These are phyloP conservation scores for Coemansia sp. DNA, from an alignment of 192 early-diverging fungal genomes.

Conservation along the genomic window DNA sequence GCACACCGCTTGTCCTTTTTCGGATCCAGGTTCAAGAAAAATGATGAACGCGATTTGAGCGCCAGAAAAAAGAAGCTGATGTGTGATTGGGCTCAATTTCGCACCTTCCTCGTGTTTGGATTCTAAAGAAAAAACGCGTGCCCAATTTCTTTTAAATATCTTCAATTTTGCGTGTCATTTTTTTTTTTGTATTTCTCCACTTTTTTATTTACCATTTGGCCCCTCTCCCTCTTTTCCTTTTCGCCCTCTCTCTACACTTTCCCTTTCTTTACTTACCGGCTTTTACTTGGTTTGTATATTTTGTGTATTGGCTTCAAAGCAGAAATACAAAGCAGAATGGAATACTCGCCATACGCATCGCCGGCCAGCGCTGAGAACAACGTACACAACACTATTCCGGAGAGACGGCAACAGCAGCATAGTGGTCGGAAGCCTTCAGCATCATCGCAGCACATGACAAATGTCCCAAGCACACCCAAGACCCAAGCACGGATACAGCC, in stretches of 20 bases:
- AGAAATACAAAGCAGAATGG: not conserved
- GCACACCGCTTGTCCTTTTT: not conserved
- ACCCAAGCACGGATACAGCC: constrained; percentile 3
- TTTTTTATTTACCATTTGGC: not conserved
- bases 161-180: not conserved
- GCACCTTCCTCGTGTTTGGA: not conserved
- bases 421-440: not conserved
- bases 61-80: not conserved
- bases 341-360: constrained; percentile 4
- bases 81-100: not conserved
- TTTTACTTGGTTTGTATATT: not conserved
- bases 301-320: not conserved
- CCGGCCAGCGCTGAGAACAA: not conserved
- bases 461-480: constrained; percentile 4
- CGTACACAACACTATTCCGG: not conserved
- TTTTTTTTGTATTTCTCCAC: not conserved
- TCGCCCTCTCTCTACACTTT: not conserved
- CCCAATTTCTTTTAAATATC: not conserved
- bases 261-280: not conserved
- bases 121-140: not conserved
- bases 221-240: constrained; percentile 6
- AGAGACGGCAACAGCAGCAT: not conserved
- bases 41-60: constrained; percentile 12
- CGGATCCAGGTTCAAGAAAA: not conserved
- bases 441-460: not conserved